These are phyloP conservation scores for Trichoderma cornu-damae DNA, from an alignment of 2,329 filamentous ascomycete genomes.

Conservation along the genomic window DNA sequence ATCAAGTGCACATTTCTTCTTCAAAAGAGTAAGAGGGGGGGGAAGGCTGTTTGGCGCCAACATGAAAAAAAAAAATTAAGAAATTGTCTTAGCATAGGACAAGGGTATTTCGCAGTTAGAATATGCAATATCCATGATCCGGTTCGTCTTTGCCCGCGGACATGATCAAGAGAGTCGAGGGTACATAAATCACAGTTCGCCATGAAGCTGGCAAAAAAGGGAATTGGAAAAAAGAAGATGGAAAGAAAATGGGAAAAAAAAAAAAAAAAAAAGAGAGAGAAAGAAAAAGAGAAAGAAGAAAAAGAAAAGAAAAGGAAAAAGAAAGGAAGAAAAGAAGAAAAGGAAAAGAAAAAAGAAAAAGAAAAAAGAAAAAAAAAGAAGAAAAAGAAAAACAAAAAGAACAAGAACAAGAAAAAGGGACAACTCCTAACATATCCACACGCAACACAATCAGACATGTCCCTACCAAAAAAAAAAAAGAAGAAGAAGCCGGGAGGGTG, in stretches of 20 bases:
- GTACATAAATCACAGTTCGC: slow-evolving; percentile 14
- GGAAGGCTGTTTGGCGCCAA: too few species aligned
- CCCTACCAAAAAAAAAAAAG: slow-evolving; percentile 2
- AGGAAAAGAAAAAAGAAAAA: too few species aligned
- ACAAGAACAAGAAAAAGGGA: too few species aligned
- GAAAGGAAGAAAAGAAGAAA: too few species aligned
- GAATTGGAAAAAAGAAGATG: too few species aligned
- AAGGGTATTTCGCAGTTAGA: slow-evolving; percentile 17
- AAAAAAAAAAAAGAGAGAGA: too few species aligned
- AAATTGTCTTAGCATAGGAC: slow-evolving; percentile 12
- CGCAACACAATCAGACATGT: slow-evolving; percentile 2
- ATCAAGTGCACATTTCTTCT: background rate
- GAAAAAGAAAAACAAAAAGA: too few species aligned
- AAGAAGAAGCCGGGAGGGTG: background rate
- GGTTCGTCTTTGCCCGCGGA: slow-evolving; percentile 7
- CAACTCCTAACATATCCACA: slow-evolving; percentile 18
- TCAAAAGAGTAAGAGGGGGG: background rate
- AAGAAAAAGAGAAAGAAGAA: too few species aligned
- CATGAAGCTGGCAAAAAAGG: slow-evolving; percentile 5
- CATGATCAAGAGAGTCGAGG: background rate
- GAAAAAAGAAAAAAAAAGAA: too few species aligned
- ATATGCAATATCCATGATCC: slow-evolving; percentile 15
- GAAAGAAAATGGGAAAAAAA: too few species aligned
- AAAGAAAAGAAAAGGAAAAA: too few species aligned
- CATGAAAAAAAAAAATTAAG: background rate